Evolutionary conservation across 75 land plant genomes (phyloP).

Genomic region (Isoetes taiwanensis): DNA sequence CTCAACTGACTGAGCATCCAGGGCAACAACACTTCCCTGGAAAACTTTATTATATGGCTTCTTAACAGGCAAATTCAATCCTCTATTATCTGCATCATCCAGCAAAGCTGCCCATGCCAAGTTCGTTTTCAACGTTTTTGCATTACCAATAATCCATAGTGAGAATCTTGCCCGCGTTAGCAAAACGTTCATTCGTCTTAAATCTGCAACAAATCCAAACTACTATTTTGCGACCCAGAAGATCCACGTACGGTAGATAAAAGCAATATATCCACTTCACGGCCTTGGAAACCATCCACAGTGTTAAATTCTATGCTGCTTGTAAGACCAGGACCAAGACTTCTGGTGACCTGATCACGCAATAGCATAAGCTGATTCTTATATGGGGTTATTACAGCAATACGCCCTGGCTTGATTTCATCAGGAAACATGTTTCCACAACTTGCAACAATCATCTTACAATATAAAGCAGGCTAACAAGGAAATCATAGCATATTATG

Average conservation of each 20-base stretch:
- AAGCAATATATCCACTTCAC: constrained; percentile 79
- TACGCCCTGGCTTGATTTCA: constrained; percentile 39
- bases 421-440: constrained; percentile 43
- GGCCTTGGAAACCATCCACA: constrained; percentile 97
- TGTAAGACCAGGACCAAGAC: constrained; percentile 39
- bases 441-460: too few relatives aligned
- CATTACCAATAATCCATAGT: constrained; percentile 87
- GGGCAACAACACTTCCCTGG: not conserved
- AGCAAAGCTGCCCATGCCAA: constrained; percentile 67
- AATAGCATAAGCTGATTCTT: constrained; percentile 55
- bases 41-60: constrained; percentile 44
- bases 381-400: constrained; percentile 89
- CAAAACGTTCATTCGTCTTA: constrained; percentile 95
- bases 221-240: constrained; percentile 9
- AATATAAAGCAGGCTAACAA: too few relatives aligned
- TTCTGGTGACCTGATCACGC: constrained; percentile 37
- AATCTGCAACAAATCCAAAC: constrained; percentile 98
- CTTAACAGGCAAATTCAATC: constrained; percentile 27
- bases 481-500: too few relatives aligned
- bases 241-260: constrained; percentile 89
- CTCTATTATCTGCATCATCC: constrained; percentile 57
- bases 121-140: constrained; percentile 47
- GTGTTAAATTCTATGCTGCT: constrained; percentile 78
- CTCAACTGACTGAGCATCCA: too few relatives aligned
- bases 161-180: constrained; percentile 81